Percentiles rank a stretch among this genome's conserved stretches.
Conservation (phyloP, 2,329 filamentous ascomycete species). For the Lomentospora prolificans region DNA sequence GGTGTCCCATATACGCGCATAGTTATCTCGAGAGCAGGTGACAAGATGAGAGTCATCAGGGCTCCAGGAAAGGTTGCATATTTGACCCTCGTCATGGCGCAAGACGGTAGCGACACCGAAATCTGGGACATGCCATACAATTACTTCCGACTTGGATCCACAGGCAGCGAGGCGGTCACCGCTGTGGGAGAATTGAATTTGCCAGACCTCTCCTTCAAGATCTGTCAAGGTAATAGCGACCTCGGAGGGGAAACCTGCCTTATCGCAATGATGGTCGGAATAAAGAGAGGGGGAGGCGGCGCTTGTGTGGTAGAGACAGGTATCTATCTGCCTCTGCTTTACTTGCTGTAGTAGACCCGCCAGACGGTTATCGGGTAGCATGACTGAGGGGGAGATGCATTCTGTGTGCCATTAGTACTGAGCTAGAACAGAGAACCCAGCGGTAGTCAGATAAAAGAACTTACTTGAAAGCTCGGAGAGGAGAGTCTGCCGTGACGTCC, state of each 20-base stretch:
- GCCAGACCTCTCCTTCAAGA: slow-evolving; percentile 73
- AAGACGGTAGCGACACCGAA: slow-evolving; percentile 58
- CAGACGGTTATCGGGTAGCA: slow-evolving; percentile 88
- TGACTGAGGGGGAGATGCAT: slow-evolving; percentile 90
- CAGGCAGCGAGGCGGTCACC: slow-evolving; percentile 75
- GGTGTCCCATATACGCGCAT: slow-evolving; percentile 66
- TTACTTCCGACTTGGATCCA: slow-evolving; percentile 62
- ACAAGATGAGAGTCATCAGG: slow-evolving; percentile 82
- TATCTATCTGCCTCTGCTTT: slow-evolving; percentile 72
- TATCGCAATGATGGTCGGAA: slow-evolving; percentile 76
- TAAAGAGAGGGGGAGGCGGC: slow-evolving; percentile 73
- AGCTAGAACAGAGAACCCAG: background rate
- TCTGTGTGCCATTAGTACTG: slow-evolving; percentile 34
- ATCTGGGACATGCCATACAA: slow-evolving; percentile 70
- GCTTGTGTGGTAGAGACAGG: slow-evolving; percentile 84
- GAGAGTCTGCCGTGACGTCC: slow-evolving; percentile 62
- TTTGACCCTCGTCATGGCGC: slow-evolving; percentile 56
- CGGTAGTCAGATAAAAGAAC: slow-evolving; percentile 16
- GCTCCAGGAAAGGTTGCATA: slow-evolving; percentile 82
- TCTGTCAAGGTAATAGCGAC: slow-evolving; percentile 60
- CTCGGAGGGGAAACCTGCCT: slow-evolving; percentile 66
- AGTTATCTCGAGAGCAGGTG: slow-evolving; percentile 67
- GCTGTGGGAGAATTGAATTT: slow-evolving; percentile 80
- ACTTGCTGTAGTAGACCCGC: slow-evolving; percentile 73
- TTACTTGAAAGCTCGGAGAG: slow-evolving; percentile 77